Evolutionary conservation across 257 asterid species (phyloP).

Genomic region (Salvia hispanica): DNA sequence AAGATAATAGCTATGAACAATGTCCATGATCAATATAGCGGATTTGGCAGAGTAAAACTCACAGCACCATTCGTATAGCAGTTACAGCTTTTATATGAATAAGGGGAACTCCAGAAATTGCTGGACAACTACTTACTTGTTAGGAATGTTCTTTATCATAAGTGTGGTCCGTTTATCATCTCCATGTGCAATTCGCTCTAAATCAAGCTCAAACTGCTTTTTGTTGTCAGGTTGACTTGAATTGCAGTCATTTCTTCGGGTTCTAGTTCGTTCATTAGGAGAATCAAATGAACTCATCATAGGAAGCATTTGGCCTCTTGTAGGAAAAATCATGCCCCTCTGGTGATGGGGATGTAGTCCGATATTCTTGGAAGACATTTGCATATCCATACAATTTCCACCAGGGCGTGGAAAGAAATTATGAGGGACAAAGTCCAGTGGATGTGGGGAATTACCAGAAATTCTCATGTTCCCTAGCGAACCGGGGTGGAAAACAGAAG

Average conservation of each 20-base stretch:
- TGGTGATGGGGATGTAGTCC: slow-evolving; percentile 82
- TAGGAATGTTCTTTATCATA: slow-evolving; percentile 98
- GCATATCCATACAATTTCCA: slow-evolving; percentile 72
- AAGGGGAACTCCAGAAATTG: slow-evolving; percentile 15
- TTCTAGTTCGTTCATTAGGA: slow-evolving; percentile 85
- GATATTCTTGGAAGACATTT: slow-evolving; percentile 65
- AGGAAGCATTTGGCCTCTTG: slow-evolving; percentile 90
- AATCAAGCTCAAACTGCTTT: slow-evolving; percentile 96
- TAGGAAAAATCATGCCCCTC: slow-evolving; percentile 83
- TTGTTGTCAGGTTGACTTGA: slow-evolving; percentile 76
- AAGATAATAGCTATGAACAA: neutral
- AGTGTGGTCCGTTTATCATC: slow-evolving; percentile 98
- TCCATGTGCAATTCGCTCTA: slow-evolving; percentile 83
- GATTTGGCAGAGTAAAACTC: slow-evolving; percentile 11
- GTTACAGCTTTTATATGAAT: slow-evolving; percentile 5
- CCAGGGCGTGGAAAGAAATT: slow-evolving; percentile 67
- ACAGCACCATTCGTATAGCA: neutral
- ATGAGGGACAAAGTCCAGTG: slow-evolving; percentile 73
- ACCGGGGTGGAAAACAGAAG: slow-evolving; percentile 83
- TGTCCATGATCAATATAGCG: slow-evolving; percentile 15
- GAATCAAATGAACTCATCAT: slow-evolving; percentile 83
- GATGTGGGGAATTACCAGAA: slow-evolving; percentile 80
- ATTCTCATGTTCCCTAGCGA: slow-evolving; percentile 85
- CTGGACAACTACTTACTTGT: slow-evolving; percentile 67
- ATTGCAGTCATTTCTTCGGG: slow-evolving; percentile 75